Evolutionary conservation across 139 green algal genomes (phyloP).

Genomic region (Nannochloris sp.): DNA sequence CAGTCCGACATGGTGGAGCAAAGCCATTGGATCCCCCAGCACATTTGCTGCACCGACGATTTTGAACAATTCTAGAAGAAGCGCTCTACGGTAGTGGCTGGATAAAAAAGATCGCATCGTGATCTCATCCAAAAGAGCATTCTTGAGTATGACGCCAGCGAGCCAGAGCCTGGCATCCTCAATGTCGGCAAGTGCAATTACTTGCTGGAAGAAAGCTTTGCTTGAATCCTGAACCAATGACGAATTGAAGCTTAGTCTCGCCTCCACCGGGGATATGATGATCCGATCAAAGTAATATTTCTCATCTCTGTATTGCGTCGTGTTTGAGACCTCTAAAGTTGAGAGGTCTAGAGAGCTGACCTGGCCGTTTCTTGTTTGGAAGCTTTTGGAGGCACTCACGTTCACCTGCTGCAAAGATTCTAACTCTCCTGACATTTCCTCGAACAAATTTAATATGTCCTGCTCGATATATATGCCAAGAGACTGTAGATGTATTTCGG

Average conservation of each 20-base stretch:
- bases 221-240: conserved; percentile 8
- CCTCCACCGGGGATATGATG: conserved; percentile 33
- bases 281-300: conserved; percentile 58
- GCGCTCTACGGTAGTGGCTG: conserved; percentile 52
- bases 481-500: conserved; percentile 36
- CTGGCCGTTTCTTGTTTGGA: background rate
- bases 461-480: conserved; percentile 56
- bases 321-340: background rate
- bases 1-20: conserved; percentile 44
- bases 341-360: background rate
- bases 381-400: no score
- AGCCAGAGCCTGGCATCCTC: conserved; percentile 67
- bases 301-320: background rate
- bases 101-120: conserved; percentile 46
- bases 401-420: no score
- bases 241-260: conserved; percentile 55
- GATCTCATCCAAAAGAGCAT: conserved; percentile 47
- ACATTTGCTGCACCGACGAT: conserved; percentile 36
- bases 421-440: background rate
- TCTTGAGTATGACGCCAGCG: conserved; percentile 33
- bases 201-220: conserved; percentile 23
- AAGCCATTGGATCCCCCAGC: conserved; percentile 37
- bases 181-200: conserved; percentile 56
- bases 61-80: conserved; percentile 56
- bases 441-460: conserved; percentile 20